These are phyloP conservation scores for Phytophthora chlamydospora DNA, from an alignment of 352 stramenopile genomes.

Conservation along the genomic window DNA sequence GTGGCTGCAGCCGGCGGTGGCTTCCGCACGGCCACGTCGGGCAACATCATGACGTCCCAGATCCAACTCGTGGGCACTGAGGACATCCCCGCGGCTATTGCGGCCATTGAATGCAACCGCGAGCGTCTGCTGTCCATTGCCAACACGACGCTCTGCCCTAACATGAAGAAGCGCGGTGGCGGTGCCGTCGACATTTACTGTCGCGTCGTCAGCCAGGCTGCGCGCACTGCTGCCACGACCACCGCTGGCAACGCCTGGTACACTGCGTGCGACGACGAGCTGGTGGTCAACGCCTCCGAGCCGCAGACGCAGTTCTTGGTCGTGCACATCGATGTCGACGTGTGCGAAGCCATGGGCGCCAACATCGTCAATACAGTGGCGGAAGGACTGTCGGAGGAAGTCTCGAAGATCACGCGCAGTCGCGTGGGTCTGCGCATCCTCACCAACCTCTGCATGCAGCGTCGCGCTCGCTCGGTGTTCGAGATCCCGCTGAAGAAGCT, in stretches of 20 bases:
- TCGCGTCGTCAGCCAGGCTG: slow-evolving; percentile 68
- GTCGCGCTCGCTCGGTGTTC: slow-evolving; percentile 67
- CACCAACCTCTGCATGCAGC: slow-evolving; percentile 90
- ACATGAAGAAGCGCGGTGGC: slow-evolving; percentile 89
- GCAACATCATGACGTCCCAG: slow-evolving; percentile 90
- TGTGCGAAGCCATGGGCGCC: slow-evolving; percentile 89
- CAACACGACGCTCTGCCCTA: slow-evolving; percentile 80
- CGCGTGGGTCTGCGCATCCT: slow-evolving; percentile 84
- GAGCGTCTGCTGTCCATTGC: slow-evolving; percentile 68
- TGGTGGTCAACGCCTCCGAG: slow-evolving; percentile 50
- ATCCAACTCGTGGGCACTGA: slow-evolving; percentile 80
- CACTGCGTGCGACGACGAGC: slow-evolving; percentile 56
- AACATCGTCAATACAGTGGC: slow-evolving; percentile 91
- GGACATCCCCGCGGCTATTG: slow-evolving; percentile 62
- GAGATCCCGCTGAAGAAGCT: slow-evolving; percentile 79
- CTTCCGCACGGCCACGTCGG: slow-evolving; percentile 74
- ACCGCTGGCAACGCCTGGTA: slow-evolving; percentile 57
- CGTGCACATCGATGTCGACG: slow-evolving; percentile 89
- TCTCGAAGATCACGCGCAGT: slow-evolving; percentile 68
- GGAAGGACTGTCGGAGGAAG: slow-evolving; percentile 78
- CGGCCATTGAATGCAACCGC: slow-evolving; percentile 56
- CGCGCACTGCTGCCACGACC: slow-evolving; percentile 29
- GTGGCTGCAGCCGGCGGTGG: slow-evolving; percentile 72
- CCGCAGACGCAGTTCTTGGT: slow-evolving; percentile 64
- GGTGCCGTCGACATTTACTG: slow-evolving; percentile 83